Conservation (phyloP, 2,329 filamentous ascomycete species). For the Exophiala calicioides region DNA sequence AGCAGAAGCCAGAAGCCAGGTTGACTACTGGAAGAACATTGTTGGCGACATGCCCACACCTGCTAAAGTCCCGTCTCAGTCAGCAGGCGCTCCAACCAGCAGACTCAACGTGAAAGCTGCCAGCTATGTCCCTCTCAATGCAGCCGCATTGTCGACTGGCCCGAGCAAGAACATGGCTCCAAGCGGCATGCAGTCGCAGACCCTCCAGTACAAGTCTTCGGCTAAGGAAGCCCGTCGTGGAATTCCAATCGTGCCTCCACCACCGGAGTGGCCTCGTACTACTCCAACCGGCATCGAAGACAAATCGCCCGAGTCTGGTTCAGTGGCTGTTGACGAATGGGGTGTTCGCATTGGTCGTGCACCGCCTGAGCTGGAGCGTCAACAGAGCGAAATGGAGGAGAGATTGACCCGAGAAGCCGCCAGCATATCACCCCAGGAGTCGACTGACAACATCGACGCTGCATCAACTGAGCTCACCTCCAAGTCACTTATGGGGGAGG, state of each 20-base stretch:
- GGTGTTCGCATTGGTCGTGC: constrained; percentile 21
- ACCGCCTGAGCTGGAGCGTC: constrained; percentile 22
- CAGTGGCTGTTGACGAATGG: constrained; percentile 27
- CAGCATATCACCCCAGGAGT: constrained; percentile 19
- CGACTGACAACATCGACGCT: constrained; percentile 10
- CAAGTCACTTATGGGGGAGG: not conserved
- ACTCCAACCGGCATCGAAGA: not conserved
- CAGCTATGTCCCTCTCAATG: constrained; percentile 23
- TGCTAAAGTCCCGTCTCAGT: constrained; percentile 5
- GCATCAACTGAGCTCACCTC: constrained; percentile 3
- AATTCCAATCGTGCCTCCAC: constrained; percentile 31
- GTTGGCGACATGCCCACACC: constrained; percentile 12
- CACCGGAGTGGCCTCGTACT: constrained; percentile 6
- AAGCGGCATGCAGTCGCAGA: not conserved
- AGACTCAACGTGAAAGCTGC: constrained; percentile 28
- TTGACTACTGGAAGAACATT: constrained; percentile 19
- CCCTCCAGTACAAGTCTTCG: constrained; percentile 1
- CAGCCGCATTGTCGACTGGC: not conserved
- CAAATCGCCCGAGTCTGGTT: constrained; percentile 1
- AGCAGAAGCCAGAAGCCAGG: constrained; percentile 22
- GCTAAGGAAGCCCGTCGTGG: constrained; percentile 13
- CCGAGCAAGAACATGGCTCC: not conserved
- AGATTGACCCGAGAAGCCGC: constrained; percentile 14
- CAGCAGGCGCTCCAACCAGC: constrained; percentile 7
- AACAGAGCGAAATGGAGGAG: constrained; percentile 25